Base-by-base conservation (phyloP, 2,329 filamentous ascomycete species). In the Scytalidium sp. region DNA sequence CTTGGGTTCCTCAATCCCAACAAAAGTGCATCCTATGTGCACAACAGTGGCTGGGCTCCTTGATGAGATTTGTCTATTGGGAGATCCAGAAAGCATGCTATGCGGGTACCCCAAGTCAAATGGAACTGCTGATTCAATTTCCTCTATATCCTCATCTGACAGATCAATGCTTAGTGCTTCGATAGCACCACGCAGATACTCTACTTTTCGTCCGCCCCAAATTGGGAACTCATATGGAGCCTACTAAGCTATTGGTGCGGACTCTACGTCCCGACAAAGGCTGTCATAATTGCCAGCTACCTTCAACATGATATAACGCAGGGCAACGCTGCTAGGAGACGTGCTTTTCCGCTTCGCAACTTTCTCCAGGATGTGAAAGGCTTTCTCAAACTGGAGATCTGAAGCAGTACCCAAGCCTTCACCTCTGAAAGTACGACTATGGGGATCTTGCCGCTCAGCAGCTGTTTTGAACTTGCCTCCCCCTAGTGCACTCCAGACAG, bases 131-230 rank as follows among this genome's bases (percentile, higher is more conserved):
- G 59, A 67, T 51, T 83, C 79, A 48, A 84, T 71, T 50, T 75
- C 69, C 15, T 73, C 62, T 36, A 83, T 75, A 45, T 84, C 75
- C 55, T 78, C 67, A 1, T 66, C 55, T 0, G 71, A 73, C 17
- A 84, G 66, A 50, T 70, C 67, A 51, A 82, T 66, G 17, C 68
- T 67, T 21, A 83, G 64, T 1, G 76, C 74, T 52, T 76, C 69
- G 56, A 83, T 78, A 58, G 80, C 82, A 49, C 70, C 71, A 49
- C 77, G 70, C 9, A 84, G 63, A 60, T 84, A 78, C 56, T 79
- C 74, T 29, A 82, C 63, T 57, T 80, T 83, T 9, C 79, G 68
- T 0, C 76, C 76, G 2, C 80, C 80, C 3, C 81, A 69, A 25
- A 84, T 73, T 0, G 80, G 80, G 57, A 80, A 80, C 3, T 81